Evolutionary conservation across 2,329 filamentous ascomycete genomes (phyloP), one percentile per base, ranked within the genome.

Genomic region (Zymoseptoria crescenta): DNA sequence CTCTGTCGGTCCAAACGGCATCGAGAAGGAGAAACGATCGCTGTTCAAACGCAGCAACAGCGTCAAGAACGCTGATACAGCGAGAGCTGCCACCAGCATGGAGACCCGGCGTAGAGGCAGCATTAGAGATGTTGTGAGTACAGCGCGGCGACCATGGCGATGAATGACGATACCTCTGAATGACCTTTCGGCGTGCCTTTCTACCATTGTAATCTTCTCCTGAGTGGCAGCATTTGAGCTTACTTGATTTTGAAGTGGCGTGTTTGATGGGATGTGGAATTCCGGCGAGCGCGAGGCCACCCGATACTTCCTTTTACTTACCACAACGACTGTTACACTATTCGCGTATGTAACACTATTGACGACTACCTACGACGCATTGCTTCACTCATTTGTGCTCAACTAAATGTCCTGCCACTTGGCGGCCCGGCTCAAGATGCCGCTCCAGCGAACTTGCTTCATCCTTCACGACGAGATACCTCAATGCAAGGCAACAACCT

Each of bases 111-210:
- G 64, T 20, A 59, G 62, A 56, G 64, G 64, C 59, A 66, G 64
- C 58, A 55, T 66, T 64, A 66, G 64, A 57, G 62, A 66, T 52
- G 62, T 57, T 57, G 60, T 64, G 57, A 58, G 57, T 52, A 56
- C 60, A 45, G 51, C 54, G 20, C 54, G 62, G 49, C 59, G 62
- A 55, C 64, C 64, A 50, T 66, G 64, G 64, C 61, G 64, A 52
- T 63, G 59, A 56, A 58, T n/a, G 3, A 52, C 28, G 20, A 45
- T 16, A 45, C 35, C 13, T 13, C 35, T 45, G 35, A 45, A 45
- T 45, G 35, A 45, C 13, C 13, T 6, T 45, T 45, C 35, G 13
- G 35, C 35, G 16, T 45, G n/a, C 35, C 24, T 24, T 24, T 7
- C 6, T 45, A 45, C 35, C 35, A 45, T 45, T 45, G 13, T 45